phyloP scores from a whole-genome alignment of 2,329 filamentous ascomycete species.

The Trichophyton equinum region DNA sequence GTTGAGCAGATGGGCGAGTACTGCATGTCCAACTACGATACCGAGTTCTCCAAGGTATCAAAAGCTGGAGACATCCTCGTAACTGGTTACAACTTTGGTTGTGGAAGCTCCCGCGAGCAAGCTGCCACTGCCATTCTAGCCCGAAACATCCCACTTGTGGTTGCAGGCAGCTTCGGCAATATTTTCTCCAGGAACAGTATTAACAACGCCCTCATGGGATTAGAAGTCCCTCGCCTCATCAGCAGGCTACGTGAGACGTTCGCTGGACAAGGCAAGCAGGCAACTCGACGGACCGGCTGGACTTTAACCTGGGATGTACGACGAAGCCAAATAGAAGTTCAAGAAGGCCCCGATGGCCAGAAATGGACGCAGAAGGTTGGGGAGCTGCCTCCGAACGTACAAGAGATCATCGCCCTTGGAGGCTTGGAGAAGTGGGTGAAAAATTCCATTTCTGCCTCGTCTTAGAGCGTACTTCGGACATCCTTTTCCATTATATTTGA shows the following conservation, averaged over 20 bases:
- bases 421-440: slow-evolving; percentile 77
- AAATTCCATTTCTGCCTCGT: slow-evolving; percentile 42
- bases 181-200: slow-evolving; percentile 57
- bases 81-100: slow-evolving; percentile 78
- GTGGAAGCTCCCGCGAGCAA: slow-evolving; percentile 68
- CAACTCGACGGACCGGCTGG: slow-evolving; percentile 70
- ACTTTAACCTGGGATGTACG: slow-evolving; percentile 69
- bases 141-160: slow-evolving; percentile 65
- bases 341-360: slow-evolving; percentile 53
- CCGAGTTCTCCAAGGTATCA: slow-evolving; percentile 51
- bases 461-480: not conserved
- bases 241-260: slow-evolving; percentile 24
- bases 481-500: not conserved
- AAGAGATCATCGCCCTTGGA: slow-evolving; percentile 67
- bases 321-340: slow-evolving; percentile 56
- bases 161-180: slow-evolving; percentile 69
- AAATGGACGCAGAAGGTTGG: slow-evolving; percentile 72
- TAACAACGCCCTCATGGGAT: slow-evolving; percentile 29
- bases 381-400: slow-evolving; percentile 71
- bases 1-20: slow-evolving; percentile 72
- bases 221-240: slow-evolving; percentile 28
- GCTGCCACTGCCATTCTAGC: slow-evolving; percentile 78
- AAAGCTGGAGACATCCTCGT: slow-evolving; percentile 69
- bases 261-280: slow-evolving; percentile 38
- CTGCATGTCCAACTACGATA: slow-evolving; percentile 91